Percentiles rank a stretch among this genome's conserved stretches.
These are phyloP conservation scores for Podosphaera fusca DNA, from an alignment of 2,329 filamentous ascomycete genomes.

Conservation along the genomic window DNA sequence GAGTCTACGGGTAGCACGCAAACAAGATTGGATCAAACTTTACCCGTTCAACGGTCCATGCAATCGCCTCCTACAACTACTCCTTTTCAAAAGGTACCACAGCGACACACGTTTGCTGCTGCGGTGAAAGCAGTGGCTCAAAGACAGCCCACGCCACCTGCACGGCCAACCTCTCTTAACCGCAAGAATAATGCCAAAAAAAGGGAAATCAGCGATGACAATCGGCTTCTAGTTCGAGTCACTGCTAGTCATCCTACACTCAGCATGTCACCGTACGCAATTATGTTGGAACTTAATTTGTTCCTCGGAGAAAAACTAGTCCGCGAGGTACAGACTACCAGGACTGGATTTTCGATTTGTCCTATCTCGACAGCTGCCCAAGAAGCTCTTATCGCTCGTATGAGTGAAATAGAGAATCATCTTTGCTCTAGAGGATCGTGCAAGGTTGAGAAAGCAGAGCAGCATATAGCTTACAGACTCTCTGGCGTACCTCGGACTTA, in stretches of 20 bases:
- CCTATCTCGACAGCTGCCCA: neutral
- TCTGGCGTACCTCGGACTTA: constrained; percentile 1
- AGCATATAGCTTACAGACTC: neutral
- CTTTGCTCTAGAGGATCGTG: neutral
- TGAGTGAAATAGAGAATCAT: neutral
- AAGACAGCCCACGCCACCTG: neutral
- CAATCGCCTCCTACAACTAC: neutral
- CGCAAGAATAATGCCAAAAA: too few species aligned
- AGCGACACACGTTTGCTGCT: neutral
- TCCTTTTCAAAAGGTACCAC: neutral
- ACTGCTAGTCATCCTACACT: neutral
- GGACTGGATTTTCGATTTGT: neutral
- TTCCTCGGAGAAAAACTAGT: neutral
- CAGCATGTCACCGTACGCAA: neutral
- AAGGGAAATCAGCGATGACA: neutral
- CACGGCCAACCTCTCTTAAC: neutral
- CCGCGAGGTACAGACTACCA: neutral
- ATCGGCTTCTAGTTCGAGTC: neutral
- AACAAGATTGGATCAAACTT: too few species aligned
- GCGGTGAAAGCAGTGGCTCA: neutral
- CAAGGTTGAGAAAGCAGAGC: neutral
- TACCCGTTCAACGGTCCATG: neutral
- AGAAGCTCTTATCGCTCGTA: neutral
- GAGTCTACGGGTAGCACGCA: too few species aligned
- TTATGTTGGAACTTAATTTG: neutral